Conservation (phyloP, 1,139 yeast species). For the Pichia sp. region DNA sequence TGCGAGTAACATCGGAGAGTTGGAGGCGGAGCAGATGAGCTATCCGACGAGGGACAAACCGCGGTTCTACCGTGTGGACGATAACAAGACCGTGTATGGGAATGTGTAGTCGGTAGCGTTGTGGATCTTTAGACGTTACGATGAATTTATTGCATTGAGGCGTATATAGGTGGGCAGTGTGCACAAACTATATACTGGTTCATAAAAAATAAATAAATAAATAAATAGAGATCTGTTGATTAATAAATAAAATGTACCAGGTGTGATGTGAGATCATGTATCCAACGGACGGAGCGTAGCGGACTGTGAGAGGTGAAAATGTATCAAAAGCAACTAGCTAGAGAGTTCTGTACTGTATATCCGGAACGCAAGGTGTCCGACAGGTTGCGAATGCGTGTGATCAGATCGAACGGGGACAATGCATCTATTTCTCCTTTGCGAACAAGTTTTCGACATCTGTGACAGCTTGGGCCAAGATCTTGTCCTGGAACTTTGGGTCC, state of each 20-base stretch:
- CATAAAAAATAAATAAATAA: slow-evolving; percentile 3
- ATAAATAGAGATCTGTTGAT: not conserved
- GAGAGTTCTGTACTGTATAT: not conserved
- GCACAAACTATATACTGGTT: not conserved
- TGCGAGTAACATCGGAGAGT: slow-evolving; percentile 1
- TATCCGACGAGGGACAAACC: slow-evolving; percentile 32
- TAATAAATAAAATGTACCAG: not conserved
- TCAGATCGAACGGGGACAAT: not conserved
- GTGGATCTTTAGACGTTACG: not conserved
- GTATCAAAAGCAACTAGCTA: not conserved
- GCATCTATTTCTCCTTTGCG: slow-evolving; percentile 32
- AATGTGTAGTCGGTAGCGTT: not conserved
- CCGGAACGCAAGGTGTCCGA: not conserved
- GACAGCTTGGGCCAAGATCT: slow-evolving; percentile 83
- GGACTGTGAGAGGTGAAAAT: not conserved
- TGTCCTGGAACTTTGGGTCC: slow-evolving; percentile 92
- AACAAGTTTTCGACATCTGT: slow-evolving; percentile 88
- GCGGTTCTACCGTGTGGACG: slow-evolving; percentile 30
- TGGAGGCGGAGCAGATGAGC: slow-evolving; percentile 17
- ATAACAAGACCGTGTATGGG: slow-evolving; percentile 14
- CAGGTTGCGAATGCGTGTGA: not conserved
- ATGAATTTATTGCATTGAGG: slow-evolving; percentile 3
- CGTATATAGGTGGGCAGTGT: not conserved
- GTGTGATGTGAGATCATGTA: too few relatives aligned
- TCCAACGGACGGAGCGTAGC: not conserved